Evolutionary conservation across 139 green algal species (phyloP).

Genomic region (Chlamydomonas sp.): DNA sequence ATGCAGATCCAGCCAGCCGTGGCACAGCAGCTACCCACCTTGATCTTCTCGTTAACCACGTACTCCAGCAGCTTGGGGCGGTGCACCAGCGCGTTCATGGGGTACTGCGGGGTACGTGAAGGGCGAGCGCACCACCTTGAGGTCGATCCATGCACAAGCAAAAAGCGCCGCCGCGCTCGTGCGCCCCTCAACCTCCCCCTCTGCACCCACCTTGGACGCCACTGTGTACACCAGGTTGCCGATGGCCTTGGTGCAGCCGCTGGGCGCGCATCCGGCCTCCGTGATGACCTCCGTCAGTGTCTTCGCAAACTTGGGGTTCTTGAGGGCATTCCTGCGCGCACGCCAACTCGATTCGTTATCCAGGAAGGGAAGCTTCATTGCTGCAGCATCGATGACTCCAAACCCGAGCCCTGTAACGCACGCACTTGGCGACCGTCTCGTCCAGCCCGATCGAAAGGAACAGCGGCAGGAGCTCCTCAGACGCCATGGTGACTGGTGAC

Average conservation of each 20-base stretch:
- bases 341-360: background rate
- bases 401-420: background rate
- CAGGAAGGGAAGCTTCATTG: background rate
- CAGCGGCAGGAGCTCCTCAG: slow-evolving; percentile 26
- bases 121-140: background rate
- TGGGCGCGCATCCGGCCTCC: slow-evolving; percentile 47
- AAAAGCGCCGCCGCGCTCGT: background rate
- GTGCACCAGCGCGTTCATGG: slow-evolving; percentile 71
- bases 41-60: slow-evolving; percentile 61
- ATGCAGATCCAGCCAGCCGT: background rate
- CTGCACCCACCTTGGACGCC: slow-evolving; percentile 56
- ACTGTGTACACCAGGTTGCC: slow-evolving; percentile 75
- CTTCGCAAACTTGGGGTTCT: slow-evolving; percentile 71
- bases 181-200: too few relatives aligned
- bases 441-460: slow-evolving; percentile 64
- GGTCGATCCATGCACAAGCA: background rate
- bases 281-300: slow-evolving; percentile 63
- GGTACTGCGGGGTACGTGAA: slow-evolving; percentile 48
- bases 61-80: slow-evolving; percentile 60
- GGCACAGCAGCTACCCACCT: too few relatives aligned
- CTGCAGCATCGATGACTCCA: background rate
- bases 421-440: slow-evolving; percentile 62
- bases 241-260: slow-evolving; percentile 60
- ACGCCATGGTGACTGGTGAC: too few relatives aligned
- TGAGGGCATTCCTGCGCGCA: slow-evolving; percentile 49